A percentile compares a stretch with the other conserved stretches of the same genome.
These are phyloP conservation scores for Stephanodiscus minutulus DNA, from an alignment of 108 stramenopile genomes.

Conservation along the genomic window DNA sequence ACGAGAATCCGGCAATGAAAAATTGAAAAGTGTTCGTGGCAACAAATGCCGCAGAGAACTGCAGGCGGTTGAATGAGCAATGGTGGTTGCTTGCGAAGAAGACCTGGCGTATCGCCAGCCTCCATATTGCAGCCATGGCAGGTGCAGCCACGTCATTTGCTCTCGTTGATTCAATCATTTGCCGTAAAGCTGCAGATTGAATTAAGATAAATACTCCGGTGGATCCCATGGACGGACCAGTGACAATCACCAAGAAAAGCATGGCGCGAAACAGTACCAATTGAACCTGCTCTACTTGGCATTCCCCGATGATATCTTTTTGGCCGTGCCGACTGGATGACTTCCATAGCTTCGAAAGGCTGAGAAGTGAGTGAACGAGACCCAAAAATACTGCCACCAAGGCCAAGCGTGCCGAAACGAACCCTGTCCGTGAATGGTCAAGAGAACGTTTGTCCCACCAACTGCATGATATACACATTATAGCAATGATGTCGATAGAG, in stretches of 20 bases:
- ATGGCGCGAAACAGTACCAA: conserved; percentile 37
- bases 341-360: conserved; percentile 4
- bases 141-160: conserved; percentile 53
- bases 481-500: conserved; percentile 42
- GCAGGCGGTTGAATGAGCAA: conserved; percentile 80
- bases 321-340: background rate
- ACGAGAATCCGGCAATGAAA: conserved; percentile 64
- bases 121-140: conserved; percentile 68
- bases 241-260: conserved; percentile 70
- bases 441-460: conserved; percentile 76
- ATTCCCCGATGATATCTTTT: background rate
- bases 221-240: conserved; percentile 73
- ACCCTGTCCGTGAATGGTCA: conserved; percentile 66
- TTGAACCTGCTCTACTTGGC: conserved; percentile 3
- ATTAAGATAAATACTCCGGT: conserved; percentile 55
- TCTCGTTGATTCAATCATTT: conserved; percentile 47
- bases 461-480: conserved; percentile 51
- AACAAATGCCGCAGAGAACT: conserved; percentile 85
- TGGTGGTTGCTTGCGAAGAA: conserved; percentile 87
- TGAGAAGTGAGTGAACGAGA: conserved; percentile 31
- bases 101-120: conserved; percentile 64
- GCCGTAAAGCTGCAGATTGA: conserved; percentile 58
- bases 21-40: conserved; percentile 74
- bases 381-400: conserved; percentile 45
- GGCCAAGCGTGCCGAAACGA: conserved; percentile 44